phyloP scores from a whole-genome alignment of 1,139 yeast genomes.

The Suhomyces wounanorum region DNA sequence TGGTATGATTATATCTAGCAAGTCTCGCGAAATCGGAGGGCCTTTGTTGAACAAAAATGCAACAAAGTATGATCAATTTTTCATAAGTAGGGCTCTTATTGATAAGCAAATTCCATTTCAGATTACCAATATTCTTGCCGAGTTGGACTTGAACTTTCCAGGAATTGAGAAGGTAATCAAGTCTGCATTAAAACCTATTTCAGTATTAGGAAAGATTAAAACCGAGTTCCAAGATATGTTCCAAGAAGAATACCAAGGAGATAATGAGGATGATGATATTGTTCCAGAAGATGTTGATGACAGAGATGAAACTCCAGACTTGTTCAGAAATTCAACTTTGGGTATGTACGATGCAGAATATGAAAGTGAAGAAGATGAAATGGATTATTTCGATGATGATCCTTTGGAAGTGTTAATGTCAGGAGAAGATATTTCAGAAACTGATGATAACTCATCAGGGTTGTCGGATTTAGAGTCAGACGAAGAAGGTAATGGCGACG shows the following conservation, averaged over 20 bases:
- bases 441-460: conserved; percentile 26
- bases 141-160: conserved; percentile 72
- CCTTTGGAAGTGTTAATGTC: conserved; percentile 40
- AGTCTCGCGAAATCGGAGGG: conserved; percentile 45
- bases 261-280: conserved; percentile 59
- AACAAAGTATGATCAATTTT: conserved; percentile 58
- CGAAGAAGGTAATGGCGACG: conserved; percentile 25
- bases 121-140: conserved; percentile 59
- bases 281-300: conserved; percentile 58
- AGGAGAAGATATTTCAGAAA: conserved; percentile 33
- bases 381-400: conserved; percentile 32
- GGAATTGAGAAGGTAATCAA: conserved; percentile 59
- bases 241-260: conserved; percentile 47
- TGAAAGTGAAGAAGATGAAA: conserved; percentile 56
- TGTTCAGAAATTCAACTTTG: conserved; percentile 82
- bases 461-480: conserved; percentile 30
- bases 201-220: conserved; percentile 62
- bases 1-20: conserved; percentile 44
- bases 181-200: conserved; percentile 60
- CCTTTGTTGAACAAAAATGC: conserved; percentile 50
- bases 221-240: conserved; percentile 59
- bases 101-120: conserved; percentile 66
- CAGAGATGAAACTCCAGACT: conserved; percentile 78
- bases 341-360: conserved; percentile 92
- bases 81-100: conserved; percentile 61